Conservation (phyloP, 1,284 basidiomycete genomes). For the Puccinia novopanici region DNA sequence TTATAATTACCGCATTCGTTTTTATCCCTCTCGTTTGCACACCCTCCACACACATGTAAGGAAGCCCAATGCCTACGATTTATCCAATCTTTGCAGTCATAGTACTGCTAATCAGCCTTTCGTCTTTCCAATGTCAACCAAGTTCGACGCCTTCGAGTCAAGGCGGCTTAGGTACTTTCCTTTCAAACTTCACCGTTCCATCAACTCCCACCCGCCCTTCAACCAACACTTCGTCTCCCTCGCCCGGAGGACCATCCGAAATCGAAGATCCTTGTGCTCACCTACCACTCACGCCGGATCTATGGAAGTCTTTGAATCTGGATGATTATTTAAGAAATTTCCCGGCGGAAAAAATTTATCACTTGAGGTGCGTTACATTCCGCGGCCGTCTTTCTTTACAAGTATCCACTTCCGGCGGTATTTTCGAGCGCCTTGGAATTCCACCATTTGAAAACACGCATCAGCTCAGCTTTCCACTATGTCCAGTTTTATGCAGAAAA, state of each 20-base stretch:
- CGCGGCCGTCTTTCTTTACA: not conserved
- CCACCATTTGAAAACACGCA: not conserved
- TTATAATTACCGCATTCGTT: not conserved
- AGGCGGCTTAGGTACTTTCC: not conserved
- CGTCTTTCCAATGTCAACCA: slow-evolving; percentile 6
- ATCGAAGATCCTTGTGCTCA: slow-evolving; percentile 34
- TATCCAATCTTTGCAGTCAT: not conserved
- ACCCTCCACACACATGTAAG: not conserved
- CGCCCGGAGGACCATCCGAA: not conserved
- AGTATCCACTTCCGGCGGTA: no score
- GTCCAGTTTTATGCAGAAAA: slow-evolving; percentile 30
- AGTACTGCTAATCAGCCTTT: not conserved
- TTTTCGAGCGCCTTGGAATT: not conserved
- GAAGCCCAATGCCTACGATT: not conserved
- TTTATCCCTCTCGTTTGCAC: not conserved
- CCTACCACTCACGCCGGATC: slow-evolving; percentile 45
- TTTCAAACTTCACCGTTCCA: slow-evolving; percentile 1
- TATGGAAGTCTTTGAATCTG: slow-evolving; percentile 41
- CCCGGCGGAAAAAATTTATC: slow-evolving; percentile 30
- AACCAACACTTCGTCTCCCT: not conserved
- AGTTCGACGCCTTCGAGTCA: not conserved
- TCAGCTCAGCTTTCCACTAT: not conserved
- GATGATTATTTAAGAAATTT: slow-evolving; percentile 39
- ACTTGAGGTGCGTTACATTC: slow-evolving; percentile 19
- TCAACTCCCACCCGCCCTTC: not conserved